Evolutionary conservation across 805 yeast species (phyloP).

Genomic region (Metschnikowia amazonensis): DNA sequence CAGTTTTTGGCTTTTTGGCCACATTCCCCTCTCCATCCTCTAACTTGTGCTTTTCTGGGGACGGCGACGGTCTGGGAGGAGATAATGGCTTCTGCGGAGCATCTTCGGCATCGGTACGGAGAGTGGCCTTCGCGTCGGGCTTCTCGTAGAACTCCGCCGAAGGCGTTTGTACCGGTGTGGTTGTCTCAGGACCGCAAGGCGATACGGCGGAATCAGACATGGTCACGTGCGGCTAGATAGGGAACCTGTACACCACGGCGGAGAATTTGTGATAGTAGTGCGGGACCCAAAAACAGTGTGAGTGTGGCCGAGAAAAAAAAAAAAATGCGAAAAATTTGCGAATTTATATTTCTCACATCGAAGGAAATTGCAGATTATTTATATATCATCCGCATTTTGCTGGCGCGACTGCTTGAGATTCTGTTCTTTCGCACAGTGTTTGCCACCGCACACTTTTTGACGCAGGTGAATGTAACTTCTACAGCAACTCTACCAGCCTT

Average conservation of each 20-base stretch:
- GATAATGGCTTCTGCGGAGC: constrained; percentile 38
- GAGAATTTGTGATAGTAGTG: constrained; percentile 11
- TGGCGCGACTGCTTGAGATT: constrained; percentile 17
- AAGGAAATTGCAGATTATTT: constrained; percentile 22
- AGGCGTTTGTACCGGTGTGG: constrained; percentile 40
- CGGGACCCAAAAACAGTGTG: constrained; percentile 11
- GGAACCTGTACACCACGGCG: constrained; percentile 12
- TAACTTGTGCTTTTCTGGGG: constrained; percentile 33
- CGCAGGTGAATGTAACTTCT: constrained; percentile 11
- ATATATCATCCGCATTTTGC: constrained; percentile 20
- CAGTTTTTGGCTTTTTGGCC: constrained; percentile 21
- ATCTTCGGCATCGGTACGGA: constrained; percentile 13
- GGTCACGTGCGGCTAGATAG: constrained; percentile 15
- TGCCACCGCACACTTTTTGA: constrained; percentile 15
- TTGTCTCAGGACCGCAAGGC: constrained; percentile 26
- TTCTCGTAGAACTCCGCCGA: constrained; percentile 31
- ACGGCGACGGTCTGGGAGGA: constrained; percentile 45
- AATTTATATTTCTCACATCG: constrained; percentile 14
- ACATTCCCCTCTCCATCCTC: constrained; percentile 24
- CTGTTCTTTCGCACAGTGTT: constrained; percentile 6
- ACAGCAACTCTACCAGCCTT: neutral
- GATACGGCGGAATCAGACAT: constrained; percentile 27
- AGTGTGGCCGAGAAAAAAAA: constrained; percentile 10
- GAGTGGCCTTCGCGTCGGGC: constrained; percentile 11
- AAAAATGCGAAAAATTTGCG: constrained; percentile 15